Conservation (phyloP, 805 yeast species). For the Lachancea quebecensis region DNA sequence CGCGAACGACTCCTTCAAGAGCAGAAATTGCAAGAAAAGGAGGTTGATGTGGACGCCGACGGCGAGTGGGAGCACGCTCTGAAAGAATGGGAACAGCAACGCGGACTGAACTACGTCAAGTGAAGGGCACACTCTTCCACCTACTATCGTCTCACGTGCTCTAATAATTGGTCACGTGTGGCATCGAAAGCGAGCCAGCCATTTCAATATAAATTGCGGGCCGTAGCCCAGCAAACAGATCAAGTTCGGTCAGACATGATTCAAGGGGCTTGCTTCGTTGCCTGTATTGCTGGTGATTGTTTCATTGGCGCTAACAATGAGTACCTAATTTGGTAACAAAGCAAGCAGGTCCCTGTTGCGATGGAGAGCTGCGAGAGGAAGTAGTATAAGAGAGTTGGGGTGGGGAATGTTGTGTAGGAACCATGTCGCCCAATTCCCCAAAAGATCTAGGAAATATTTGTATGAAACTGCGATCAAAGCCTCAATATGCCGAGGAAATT, state of each 20-base stretch:
- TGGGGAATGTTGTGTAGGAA: too few species aligned
- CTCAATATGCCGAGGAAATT: constrained; percentile 25
- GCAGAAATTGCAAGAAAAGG: constrained; percentile 35
- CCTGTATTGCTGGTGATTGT: neutral
- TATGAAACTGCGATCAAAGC: neutral
- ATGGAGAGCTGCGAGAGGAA: too few species aligned
- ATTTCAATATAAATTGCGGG: neutral
- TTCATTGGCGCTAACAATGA: neutral
- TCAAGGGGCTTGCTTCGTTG: neutral
- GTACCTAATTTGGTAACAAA: too few species aligned
- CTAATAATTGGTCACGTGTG: neutral
- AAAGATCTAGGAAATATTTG: neutral
- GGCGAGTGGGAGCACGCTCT: constrained; percentile 67
- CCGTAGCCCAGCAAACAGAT: too few species aligned
- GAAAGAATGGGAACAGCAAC: constrained; percentile 49
- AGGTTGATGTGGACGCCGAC: constrained; percentile 52
- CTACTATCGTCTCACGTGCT: neutral
- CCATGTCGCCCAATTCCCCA: too few species aligned
- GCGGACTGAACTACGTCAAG: constrained; percentile 27
- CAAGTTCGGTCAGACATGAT: too few species aligned
- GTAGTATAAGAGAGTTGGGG: too few species aligned
- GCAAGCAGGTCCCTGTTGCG: too few species aligned
- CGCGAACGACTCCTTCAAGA: constrained; percentile 38
- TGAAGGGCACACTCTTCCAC: constrained; percentile 6
- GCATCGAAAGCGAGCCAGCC: constrained; percentile 1